Conservation (phyloP, 371 early-diverging fungal genomes). For the Mucor ambiguus region DNA sequence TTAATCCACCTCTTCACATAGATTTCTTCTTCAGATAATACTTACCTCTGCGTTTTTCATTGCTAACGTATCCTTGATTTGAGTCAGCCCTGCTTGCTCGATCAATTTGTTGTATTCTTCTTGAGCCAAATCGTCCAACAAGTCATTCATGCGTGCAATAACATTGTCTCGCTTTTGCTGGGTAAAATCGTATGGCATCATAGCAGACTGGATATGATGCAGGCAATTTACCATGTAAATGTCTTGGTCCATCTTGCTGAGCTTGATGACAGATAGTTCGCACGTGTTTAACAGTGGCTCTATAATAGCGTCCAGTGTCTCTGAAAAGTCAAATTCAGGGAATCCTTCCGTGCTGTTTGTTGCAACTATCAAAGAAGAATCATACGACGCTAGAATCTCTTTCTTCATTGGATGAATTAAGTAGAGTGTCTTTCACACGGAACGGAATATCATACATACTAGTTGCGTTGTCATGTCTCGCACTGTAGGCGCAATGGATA, state of each 20-base stretch:
- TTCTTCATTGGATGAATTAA: conserved; percentile 41
- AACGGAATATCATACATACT: conserved; percentile 32
- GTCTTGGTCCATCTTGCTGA: conserved; percentile 62
- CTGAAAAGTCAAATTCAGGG: conserved; percentile 61
- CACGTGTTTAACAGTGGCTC: conserved; percentile 78
- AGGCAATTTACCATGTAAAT: conserved; percentile 80
- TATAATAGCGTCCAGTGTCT: conserved; percentile 68
- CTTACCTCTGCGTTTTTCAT: conserved; percentile 44
- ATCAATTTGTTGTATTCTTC: conserved; percentile 48
- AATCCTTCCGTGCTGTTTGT: conserved; percentile 31
- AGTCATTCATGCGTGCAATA: conserved; percentile 27
- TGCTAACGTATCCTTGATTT: conserved; percentile 36
- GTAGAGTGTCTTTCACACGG: not conserved
- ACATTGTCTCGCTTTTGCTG: conserved; percentile 36
- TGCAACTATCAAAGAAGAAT: conserved; percentile 65
- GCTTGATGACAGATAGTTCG: conserved; percentile 57
- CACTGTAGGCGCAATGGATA: conserved; percentile 63
- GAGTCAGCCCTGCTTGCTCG: conserved; percentile 50
- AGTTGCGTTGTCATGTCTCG: conserved; percentile 71
- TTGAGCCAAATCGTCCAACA: conserved; percentile 34
- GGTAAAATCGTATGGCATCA: conserved; percentile 41
- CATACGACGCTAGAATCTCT: conserved; percentile 81
- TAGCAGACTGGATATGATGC: conserved; percentile 56
- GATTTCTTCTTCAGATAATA: not conserved
- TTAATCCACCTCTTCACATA: not conserved